Base-by-base conservation (phyloP, 148 eudicot species). In the Chenopodium album region DNA sequence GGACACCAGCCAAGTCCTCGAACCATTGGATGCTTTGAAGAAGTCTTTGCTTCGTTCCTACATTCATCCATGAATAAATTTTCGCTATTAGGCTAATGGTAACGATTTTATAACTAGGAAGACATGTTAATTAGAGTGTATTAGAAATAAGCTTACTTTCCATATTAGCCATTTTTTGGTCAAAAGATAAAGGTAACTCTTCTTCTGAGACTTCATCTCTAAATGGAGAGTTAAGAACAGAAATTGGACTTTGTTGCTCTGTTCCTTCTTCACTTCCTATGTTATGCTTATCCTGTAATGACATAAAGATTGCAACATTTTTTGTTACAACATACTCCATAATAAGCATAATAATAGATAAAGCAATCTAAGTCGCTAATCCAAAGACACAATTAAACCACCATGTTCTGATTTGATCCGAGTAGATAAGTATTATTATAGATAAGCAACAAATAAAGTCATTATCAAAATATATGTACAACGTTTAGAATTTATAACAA, bases 171-270 rank as follows among this genome's bases (percentile, higher is more conserved):
- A 88, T 77, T 69, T 78, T 82, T 32, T 63, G 87, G 59, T 83
- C 86, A 78, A 86, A 89, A 17, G 85, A 78, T 20, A 84, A 88
- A 31, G 67, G 54, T 56, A 73, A 67, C 11, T 85, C 90, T 12
- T 85, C 85, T 47, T 87, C 88, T 7, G 82, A 76, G 1, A 44
- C 59, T 73, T 90, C 86, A 22, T 86, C 89, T 74, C 73, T 76
- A 75, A 88, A 90, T 59, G 91, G 90, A 41, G 89, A 90, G 69
- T 90, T 81, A 73, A 90, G 91, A 48, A 92, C 88, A 12, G 91
- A 92, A 60, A 92, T 86, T 22, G 96, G 96, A 73, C 93, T 92
- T 34, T 85, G 86, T 65, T 89, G 94, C 78, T 88, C 91, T 66
- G 78, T 79, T 20, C 86, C 92, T 14, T 90, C 91, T 44, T 84